Evolutionary conservation across 805 yeast genomes (phyloP).

Genomic region (Kurtzmaniella fragi): DNA sequence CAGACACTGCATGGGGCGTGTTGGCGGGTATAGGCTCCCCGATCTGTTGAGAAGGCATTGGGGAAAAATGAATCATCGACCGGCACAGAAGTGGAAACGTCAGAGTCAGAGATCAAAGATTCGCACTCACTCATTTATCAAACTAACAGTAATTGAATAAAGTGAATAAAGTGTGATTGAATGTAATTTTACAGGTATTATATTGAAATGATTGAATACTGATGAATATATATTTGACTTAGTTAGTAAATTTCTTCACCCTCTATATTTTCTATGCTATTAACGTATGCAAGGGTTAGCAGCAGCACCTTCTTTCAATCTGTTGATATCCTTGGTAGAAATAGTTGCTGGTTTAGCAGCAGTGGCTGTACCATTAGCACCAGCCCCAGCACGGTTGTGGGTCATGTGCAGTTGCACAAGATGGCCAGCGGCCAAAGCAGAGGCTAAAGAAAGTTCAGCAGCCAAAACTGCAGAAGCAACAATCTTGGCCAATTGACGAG

Average conservation of each 20-base stretch:
- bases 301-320: slow-evolving; percentile 67
- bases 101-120: too few species aligned
- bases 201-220: too few species aligned
- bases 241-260: too few species aligned
- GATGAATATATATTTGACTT: too few species aligned
- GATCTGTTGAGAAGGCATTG: slow-evolving; percentile 39
- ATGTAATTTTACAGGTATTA: too few species aligned
- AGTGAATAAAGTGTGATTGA: too few species aligned
- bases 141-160: too few species aligned
- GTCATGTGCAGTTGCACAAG: slow-evolving; percentile 96
- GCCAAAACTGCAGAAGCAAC: slow-evolving; percentile 95
- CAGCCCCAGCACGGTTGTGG: slow-evolving; percentile 72
- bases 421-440: slow-evolving; percentile 98
- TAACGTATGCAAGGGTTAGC: slow-evolving; percentile 58
- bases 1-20: slow-evolving; percentile 91
- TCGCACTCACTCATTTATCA: too few species aligned
- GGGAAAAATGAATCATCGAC: too few species aligned
- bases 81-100: too few species aligned
- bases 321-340: slow-evolving; percentile 21
- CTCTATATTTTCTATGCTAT: slow-evolving; percentile 14
- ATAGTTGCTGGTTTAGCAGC: slow-evolving; percentile 16
- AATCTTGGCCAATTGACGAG: slow-evolving; percentile 86
- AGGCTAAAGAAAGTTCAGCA: slow-evolving; percentile 88
- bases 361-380: slow-evolving; percentile 23
- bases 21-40: slow-evolving; percentile 89